Evolutionary conservation across 805 yeast genomes (phyloP).

Genomic region (Metschnikowia hibisci): DNA sequence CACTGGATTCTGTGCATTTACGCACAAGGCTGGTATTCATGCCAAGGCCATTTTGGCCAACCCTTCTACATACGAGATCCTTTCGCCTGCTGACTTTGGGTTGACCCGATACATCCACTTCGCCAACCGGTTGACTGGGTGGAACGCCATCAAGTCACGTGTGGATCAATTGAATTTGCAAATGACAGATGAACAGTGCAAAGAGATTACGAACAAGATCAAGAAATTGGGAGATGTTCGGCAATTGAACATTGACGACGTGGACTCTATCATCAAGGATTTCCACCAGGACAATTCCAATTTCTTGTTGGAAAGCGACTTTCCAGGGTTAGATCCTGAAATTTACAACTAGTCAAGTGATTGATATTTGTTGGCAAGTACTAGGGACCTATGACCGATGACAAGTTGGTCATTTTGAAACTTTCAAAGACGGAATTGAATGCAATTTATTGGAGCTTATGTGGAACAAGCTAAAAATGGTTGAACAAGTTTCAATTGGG

Average conservation of each 20-base stretch:
- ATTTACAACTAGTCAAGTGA: not conserved
- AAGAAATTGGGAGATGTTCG: conserved; percentile 93
- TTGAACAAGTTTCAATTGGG: too few species aligned
- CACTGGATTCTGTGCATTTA: conserved; percentile 98
- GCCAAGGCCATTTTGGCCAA: conserved; percentile 98
- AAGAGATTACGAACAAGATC: conserved; percentile 91
- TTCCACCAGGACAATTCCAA: conserved; percentile 75
- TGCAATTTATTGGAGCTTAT: too few species aligned
- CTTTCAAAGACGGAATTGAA: too few species aligned
- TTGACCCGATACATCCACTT: conserved; percentile 94
- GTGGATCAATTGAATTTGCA: conserved; percentile 93
- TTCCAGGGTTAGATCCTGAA: conserved; percentile 2
- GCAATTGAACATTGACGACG: conserved; percentile 92
- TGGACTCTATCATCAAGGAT: conserved; percentile 92
- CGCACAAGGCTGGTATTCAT: conserved; percentile 99
- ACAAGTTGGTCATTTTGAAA: too few species aligned
- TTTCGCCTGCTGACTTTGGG: conserved; percentile 94
- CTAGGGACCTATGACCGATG: too few species aligned
- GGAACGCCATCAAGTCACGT: conserved; percentile 98
- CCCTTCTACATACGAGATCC: conserved; percentile 97
- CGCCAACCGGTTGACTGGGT: conserved; percentile 96
- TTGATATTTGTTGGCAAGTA: not conserved
- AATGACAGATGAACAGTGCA: conserved; percentile 87
- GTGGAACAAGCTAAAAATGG: too few species aligned
- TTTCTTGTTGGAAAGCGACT: conserved; percentile 32